Base-by-base conservation (phyloP, 2,329 filamentous ascomycete genomes). In the Nothophaeocryptopus gaeumannii region DNA sequence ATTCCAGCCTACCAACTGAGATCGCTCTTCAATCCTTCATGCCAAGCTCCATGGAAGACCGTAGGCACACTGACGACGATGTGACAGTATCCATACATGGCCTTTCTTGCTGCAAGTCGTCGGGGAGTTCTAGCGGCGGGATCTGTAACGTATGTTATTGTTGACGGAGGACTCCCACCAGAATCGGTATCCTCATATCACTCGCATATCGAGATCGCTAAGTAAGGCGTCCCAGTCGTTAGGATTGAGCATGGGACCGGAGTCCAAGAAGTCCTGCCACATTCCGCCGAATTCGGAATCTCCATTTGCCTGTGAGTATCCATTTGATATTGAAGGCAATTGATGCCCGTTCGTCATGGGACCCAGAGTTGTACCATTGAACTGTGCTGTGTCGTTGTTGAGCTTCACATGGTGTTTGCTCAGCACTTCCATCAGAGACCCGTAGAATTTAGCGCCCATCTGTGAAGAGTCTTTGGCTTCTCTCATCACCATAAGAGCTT, bases 201-300 rank as follows among this genome's bases (percentile, higher is more conserved):
- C 35, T 37, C 39, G 36, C 44, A 46, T 56, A 26, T 62, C 56
- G 20, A 62, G 47, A 32, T 61, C 59, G 26, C 33, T 47, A 10
- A 61, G 45, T 15, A 62, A 36, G 2, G 56, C 53, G 33, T 61
- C 58, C 58, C 55, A 59, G 29, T 51, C 51, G 20, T 53, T 52
- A 12, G 54, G 39, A 37, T 56, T 44, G 15, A 51, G 38, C 12
- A 40, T 49, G 9, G 53, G 45, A 7, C 50, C 61, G 16, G 50
- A 45, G 14, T 62, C 47, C 39, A 63, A 36, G 16, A 59, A 63
- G 11, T 58, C 46, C 38, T 62, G 50, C 62, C 62, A 64, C 37
- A 63, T 47, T 2, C 51, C 47, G 31, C 61, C 62, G n/a, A 60
- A 53, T 9, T 50, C 54, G 10, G 57, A 39, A 8, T 47, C 51